Base-by-base conservation (phyloP, 495 filamentous ascomycete species). In the Penicillium silybi region DNA sequence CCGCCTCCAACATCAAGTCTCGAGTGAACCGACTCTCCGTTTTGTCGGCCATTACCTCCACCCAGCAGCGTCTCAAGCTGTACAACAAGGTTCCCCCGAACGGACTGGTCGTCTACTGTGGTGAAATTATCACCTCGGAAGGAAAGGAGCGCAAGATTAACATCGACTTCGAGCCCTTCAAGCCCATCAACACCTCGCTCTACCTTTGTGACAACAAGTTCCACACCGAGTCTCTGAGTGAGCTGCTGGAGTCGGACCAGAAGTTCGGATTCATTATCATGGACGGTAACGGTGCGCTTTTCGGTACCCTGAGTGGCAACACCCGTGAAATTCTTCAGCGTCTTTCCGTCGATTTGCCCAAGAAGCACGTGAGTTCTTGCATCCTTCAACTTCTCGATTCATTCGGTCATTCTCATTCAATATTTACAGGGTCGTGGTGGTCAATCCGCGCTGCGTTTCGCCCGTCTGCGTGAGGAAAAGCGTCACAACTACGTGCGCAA, bases 191-290 rank as follows among this genome's bases (percentile, higher is more conserved):
- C 72, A 98, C 93, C 5, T 98, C 93, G 9, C 83, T 98, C 8
- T 98, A 98, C 69, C 85, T 98, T 23, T 98, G 93, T 77, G 93
- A 98, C 79, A 98, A 98, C 78, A 98, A 98, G 64, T 98, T 98
- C 76, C 93, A 98, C 67, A 98, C 93, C 32, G 93, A 98, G 69
- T 92, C 93, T 6, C 76, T 98, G 53, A 92, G 89, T 50, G 93
- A 98, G 76, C 81, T 98, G 52, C 84, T 98, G 41, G 93, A 97
- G 73, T 96, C 92, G 5, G 93, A 98, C 70, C 92, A 95, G 76
- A 96, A 95, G 73, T 98, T 98, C 63, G 93, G 93, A 32, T 98
- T 98, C 70, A 98, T 98, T 64, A 83, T 98, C 72, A 98, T 98
- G 95, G 93, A 97, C 65, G 93, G 93, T 74, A 97, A 97, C 71